phyloP scores from a whole-genome alignment of 2,329 filamentous ascomycete species.

The Didymella pomorum region DNA sequence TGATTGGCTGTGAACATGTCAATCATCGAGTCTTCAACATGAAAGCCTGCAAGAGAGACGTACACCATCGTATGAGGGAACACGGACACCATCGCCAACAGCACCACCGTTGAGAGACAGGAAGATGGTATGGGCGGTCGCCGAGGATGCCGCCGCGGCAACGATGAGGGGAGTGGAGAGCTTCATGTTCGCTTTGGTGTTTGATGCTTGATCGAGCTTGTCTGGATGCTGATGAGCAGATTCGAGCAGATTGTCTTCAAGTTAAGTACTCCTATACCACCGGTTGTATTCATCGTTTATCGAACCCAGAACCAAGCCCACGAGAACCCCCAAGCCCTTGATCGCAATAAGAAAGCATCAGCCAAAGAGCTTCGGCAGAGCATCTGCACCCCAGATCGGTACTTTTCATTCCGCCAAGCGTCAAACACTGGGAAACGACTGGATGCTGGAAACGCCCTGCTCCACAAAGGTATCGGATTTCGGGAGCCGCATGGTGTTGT shows the following conservation, averaged over 20 bases:
- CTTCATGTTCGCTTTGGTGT: constrained; percentile 34
- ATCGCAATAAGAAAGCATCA: constrained; percentile 6
- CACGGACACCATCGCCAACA: constrained; percentile 61
- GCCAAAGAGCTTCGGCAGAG: not conserved
- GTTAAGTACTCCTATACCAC: not conserved
- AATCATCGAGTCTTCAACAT: not conserved
- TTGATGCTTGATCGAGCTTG: constrained; percentile 4
- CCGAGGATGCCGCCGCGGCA: constrained; percentile 44
- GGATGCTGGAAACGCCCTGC: not conserved
- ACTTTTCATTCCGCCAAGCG: not conserved
- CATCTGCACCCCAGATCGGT: constrained; percentile 2
- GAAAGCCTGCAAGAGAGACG: not conserved
- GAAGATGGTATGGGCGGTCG: constrained; percentile 62
- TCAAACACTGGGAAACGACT: not conserved
- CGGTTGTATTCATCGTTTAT: not conserved
- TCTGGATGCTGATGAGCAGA: constrained; percentile 3
- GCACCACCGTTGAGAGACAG: constrained; percentile 57
- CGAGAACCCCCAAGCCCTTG: not conserved
- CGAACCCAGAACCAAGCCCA: not conserved
- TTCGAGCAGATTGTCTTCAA: constrained; percentile 8
- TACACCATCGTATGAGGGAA: constrained; percentile 53
- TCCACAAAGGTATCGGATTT: not conserved
- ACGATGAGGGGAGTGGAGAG: constrained; percentile 35
- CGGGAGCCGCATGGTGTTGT: constrained; percentile 8
- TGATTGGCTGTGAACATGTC: constrained; percentile 58